Conservation (phyloP, 176 grass and related monocot species). For the Carex myosuroides region DNA sequence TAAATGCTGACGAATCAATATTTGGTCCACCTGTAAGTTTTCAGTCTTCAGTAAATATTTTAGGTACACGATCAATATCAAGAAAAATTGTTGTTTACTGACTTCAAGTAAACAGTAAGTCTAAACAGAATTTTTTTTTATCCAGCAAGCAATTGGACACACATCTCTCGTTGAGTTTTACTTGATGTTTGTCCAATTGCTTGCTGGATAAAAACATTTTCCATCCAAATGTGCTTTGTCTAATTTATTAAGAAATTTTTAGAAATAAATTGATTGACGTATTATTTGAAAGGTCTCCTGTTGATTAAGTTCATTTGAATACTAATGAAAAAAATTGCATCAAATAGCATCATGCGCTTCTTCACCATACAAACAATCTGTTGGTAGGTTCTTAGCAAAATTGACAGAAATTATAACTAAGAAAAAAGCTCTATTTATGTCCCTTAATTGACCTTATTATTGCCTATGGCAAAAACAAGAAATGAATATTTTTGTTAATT, state of each 20-base stretch:
- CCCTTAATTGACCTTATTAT: neutral
- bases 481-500: neutral
- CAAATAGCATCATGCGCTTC: neutral
- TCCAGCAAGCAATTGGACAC: neutral
- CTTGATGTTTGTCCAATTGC: neutral
- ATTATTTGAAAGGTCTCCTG: neutral
- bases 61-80: neutral
- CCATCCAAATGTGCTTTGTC: neutral
- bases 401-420: neutral
- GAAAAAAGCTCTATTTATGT: neutral
- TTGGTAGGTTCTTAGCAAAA: neutral
- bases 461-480: neutral
- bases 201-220: neutral
- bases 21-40: conserved; percentile 80
- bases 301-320: neutral
- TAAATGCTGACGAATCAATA: conserved; percentile 71
- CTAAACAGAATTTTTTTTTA: neutral
- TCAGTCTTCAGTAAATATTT: neutral
- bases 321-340: neutral
- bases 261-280: neutral
- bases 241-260: neutral
- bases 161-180: neutral
- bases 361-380: neutral
- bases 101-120: neutral
- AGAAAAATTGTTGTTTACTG: neutral